Evolutionary conservation across 108 stramenopile genomes (phyloP), one percentile per base, ranked within the genome.

Genomic region (Fragilariopsis cylindrus): DNA sequence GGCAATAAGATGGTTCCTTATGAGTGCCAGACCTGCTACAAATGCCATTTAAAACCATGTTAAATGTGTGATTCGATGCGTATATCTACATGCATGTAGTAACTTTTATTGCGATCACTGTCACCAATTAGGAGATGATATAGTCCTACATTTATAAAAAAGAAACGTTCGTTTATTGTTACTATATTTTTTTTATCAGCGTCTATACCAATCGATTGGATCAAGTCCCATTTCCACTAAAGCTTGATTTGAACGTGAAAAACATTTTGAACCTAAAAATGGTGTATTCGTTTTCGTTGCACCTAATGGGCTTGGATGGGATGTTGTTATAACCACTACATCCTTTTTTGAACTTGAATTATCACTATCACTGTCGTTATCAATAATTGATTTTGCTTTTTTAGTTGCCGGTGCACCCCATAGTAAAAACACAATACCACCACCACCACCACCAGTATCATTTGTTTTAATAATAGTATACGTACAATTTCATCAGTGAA

Each of bases 351-450:
- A 5, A 64, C 52, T 48, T 48, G 15, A 2, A 42, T 55, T 43
- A 48, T 60, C 18, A 48, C 40, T 21, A 71, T 19, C 13, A 44
- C 67, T 57, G 48, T 71, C 40, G 6, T 39, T 48, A 7, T 72
- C 65, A 11, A 93, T 47, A 58, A 93, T 83, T 11, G 81, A 78
- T 70, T 82, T 63, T 3, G 79, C 79, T 80, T 96, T 94, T 53
- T 70, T 71, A 50, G 89, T 82, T 19, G 98, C 98, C 4, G 97
- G 97, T 79, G 96, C 98, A 3, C 99, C 99, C 99, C 99, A 99
- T 45, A 99, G 81, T 47, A 99, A 55, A 72, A 97, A 99, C 3
- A 99, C 99, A 5, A 98, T 82, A n/a, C 90, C 94, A 16, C 69
- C 66, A 42, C 65, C 77, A n/a, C 68, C 49, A 6, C 12, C 39